Percentiles rank a stretch among this genome's conserved stretches.
Conservation (phyloP, 805 yeast genomes). For the Teunomyces barrocoloradensis region DNA sequence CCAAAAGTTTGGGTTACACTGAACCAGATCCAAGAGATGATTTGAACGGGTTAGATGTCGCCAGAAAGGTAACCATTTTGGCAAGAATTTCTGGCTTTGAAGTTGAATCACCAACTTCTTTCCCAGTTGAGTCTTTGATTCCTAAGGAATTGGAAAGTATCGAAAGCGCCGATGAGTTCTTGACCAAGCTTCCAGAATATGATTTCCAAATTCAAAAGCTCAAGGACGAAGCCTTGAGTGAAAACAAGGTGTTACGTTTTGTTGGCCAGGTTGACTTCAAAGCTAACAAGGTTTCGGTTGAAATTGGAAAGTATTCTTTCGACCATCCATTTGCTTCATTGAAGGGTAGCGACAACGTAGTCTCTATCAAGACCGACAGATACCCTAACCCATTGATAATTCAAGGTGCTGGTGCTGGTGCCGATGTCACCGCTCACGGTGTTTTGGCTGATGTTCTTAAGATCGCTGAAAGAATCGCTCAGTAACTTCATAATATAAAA, state of each 20-base stretch:
- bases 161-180: slow-evolving; percentile 70
- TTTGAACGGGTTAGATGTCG: slow-evolving; percentile 95
- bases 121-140: slow-evolving; percentile 91
- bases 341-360: slow-evolving; percentile 94
- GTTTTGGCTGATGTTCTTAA: slow-evolving; percentile 91
- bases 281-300: slow-evolving; percentile 71
- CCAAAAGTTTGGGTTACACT: slow-evolving; percentile 90
- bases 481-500: slow-evolving; percentile 16
- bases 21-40: slow-evolving; percentile 99
- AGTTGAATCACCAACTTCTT: slow-evolving; percentile 84
- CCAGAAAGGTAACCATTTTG: slow-evolving; percentile 94
- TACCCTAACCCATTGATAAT: slow-evolving; percentile 89
- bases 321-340: slow-evolving; percentile 95
- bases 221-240: slow-evolving; percentile 76
- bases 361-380: slow-evolving; percentile 87
- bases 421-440: slow-evolving; percentile 71
- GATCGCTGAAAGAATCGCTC: slow-evolving; percentile 80
- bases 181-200: slow-evolving; percentile 75
- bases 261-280: slow-evolving; percentile 87
- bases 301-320: slow-evolving; percentile 79
- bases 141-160: slow-evolving; percentile 81
- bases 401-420: slow-evolving; percentile 98
- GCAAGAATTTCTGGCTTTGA: slow-evolving; percentile 88
- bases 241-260: slow-evolving; percentile 86
- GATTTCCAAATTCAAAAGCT: slow-evolving; percentile 76